Evolutionary conservation across 768 basidiomycete genomes (phyloP).

Genomic region (Collybia sp.): DNA sequence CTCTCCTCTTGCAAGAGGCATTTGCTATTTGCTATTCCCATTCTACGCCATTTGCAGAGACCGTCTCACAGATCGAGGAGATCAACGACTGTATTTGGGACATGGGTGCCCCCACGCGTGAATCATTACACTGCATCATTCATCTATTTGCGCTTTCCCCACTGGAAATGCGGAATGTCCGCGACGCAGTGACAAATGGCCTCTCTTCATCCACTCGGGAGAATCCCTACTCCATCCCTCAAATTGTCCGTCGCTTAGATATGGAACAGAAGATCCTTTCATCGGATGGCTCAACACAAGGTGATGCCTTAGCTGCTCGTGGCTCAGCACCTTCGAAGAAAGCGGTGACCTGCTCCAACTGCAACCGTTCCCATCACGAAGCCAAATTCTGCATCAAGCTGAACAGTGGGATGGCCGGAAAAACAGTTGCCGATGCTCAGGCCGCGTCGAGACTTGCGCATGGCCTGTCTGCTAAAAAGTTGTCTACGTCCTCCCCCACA

Average conservation of each 20-base stretch:
- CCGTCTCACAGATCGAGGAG: background rate
- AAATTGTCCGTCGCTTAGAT: background rate
- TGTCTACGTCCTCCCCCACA: background rate
- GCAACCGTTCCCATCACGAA: background rate
- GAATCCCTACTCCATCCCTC: background rate
- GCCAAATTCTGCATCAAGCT: background rate
- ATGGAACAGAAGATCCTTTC: background rate
- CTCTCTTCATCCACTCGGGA: background rate
- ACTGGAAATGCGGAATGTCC: background rate
- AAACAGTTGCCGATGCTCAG: background rate
- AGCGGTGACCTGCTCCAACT: background rate
- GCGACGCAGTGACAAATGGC: background rate
- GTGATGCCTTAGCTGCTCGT: no score
- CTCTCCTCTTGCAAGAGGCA: background rate
- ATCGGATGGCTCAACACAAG: background rate
- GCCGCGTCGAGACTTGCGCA: background rate
- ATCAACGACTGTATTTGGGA: background rate
- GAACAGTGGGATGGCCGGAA: background rate
- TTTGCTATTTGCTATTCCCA: background rate
- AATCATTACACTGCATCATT: background rate
- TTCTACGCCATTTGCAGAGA: background rate
- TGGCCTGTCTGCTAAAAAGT: background rate
- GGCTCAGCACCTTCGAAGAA: no score
- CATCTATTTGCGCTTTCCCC: background rate
- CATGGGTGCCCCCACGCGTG: background rate